Conservation (phyloP, 345 rosid genomes). For the Eucalyptus polyanthemos region DNA sequence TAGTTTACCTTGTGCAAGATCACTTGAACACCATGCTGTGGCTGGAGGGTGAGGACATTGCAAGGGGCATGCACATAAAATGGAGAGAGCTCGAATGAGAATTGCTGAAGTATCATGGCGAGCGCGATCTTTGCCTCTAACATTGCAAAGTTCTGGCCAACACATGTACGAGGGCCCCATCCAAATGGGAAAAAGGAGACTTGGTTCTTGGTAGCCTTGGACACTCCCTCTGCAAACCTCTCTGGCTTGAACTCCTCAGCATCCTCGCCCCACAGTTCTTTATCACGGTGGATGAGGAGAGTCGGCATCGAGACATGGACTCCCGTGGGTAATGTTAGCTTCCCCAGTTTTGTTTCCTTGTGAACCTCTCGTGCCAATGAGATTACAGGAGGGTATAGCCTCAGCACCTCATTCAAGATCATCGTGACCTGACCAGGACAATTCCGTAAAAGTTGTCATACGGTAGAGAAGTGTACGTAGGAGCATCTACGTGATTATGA, state of each 20-base stretch:
- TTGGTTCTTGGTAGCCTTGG: conserved; percentile 41
- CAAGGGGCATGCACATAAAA: conserved; percentile 36
- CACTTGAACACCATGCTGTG: conserved; percentile 35
- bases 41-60: conserved; percentile 16
- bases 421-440: conserved; percentile 14
- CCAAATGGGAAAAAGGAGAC: conserved; percentile 36
- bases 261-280: conserved; percentile 45
- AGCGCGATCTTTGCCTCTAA: conserved; percentile 46
- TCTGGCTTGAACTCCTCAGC: conserved; percentile 48
- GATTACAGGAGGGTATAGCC: conserved; percentile 27
- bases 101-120: conserved; percentile 34
- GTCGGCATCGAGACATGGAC: conserved; percentile 5
- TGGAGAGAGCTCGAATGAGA: conserved; percentile 43
- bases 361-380: background rate
- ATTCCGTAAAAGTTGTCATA: background rate
- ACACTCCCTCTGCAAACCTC: conserved; percentile 44
- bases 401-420: conserved; percentile 38
- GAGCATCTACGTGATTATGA: background rate
- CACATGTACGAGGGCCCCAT: conserved; percentile 49
- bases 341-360: conserved; percentile 22
- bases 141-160: conserved; percentile 52
- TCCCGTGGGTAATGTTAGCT: conserved; percentile 20
- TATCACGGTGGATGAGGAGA: conserved; percentile 25
- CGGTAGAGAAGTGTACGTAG: background rate
- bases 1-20: background rate